Evolutionary conservation across 805 yeast species (phyloP).

Genomic region (Candida oleophila): DNA sequence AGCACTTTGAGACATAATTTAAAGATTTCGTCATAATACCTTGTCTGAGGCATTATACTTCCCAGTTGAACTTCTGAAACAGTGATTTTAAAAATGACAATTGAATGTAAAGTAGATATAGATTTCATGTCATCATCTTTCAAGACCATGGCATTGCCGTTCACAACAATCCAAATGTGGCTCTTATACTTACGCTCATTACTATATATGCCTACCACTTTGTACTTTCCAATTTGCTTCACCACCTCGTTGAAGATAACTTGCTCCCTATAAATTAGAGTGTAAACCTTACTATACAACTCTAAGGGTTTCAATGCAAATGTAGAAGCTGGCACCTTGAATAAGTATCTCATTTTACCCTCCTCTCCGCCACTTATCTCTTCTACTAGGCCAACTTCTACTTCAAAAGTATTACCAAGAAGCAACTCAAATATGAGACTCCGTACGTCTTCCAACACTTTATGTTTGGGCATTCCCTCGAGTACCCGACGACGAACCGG

Average conservation of each 20-base stretch:
- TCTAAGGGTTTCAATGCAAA: not conserved
- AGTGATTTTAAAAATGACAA: not conserved
- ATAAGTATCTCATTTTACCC: not conserved
- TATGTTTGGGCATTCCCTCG: constrained; percentile 15
- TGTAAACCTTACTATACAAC: not conserved
- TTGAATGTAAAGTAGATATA: not conserved
- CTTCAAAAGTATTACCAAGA: not conserved
- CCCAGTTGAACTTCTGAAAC: not conserved
- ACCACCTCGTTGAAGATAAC: not conserved
- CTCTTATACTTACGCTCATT: not conserved
- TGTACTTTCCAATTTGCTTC: not conserved
- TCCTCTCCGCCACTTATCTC: not conserved
- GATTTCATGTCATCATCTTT: not conserved
- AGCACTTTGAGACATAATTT: not conserved
- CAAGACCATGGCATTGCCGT: not conserved
- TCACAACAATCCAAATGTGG: not conserved
- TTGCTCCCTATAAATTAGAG: not conserved
- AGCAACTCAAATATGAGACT: constrained; percentile 10
- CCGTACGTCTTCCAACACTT: constrained; percentile 27
- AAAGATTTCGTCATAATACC: not conserved
- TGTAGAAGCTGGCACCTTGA: not conserved
- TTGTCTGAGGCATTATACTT: not conserved
- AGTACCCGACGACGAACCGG: constrained; percentile 43
- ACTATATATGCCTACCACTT: not conserved
- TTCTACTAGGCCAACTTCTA: not conserved